phyloP scores from a whole-genome alignment of 768 basidiomycete genomes.

The Tylopilus plumbeoviolaceoides region DNA sequence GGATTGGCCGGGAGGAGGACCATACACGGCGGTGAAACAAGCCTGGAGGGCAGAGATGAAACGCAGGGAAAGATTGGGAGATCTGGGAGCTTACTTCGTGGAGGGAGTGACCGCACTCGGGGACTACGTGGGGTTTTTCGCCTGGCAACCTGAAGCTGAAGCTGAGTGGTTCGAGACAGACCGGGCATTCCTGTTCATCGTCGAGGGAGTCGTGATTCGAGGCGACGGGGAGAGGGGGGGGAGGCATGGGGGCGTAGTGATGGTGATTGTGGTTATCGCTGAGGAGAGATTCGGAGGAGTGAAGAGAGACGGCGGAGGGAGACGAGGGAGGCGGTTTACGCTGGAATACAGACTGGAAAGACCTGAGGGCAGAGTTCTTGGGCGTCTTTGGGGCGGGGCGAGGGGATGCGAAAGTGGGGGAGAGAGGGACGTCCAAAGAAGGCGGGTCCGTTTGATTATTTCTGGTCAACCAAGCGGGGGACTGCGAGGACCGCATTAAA shows the following conservation, averaged over 20 bases:
- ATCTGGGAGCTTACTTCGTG: conserved; percentile 61
- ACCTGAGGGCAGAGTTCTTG: conserved; percentile 34
- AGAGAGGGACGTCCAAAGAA: conserved; percentile 39
- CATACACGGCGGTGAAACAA: conserved; percentile 96
- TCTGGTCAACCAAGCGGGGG: conserved; percentile 38
- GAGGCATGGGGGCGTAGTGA: conserved; percentile 57
- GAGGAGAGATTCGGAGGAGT: conserved; percentile 38
- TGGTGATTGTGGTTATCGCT: conserved; percentile 38
- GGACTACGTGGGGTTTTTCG: conserved; percentile 96
- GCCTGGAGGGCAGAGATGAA: conserved; percentile 48
- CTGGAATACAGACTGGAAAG: conserved; percentile 51
- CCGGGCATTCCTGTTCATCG: conserved; percentile 90
- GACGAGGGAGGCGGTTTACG: conserved; percentile 40
- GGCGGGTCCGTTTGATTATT: conserved; percentile 21
- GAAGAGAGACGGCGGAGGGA: conserved; percentile 45
- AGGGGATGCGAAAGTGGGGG: conserved; percentile 43
- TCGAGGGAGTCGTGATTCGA: conserved; percentile 58
- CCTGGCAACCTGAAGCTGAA: conserved; percentile 91
- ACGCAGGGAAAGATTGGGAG: neutral
- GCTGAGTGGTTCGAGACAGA: conserved; percentile 92
- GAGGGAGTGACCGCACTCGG: conserved; percentile 96
- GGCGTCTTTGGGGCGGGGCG: conserved; percentile 27
- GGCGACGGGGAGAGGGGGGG: conserved; percentile 69
- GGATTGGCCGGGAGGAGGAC: conserved; percentile 65
- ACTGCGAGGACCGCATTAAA: conserved; percentile 34